Base-by-base conservation (phyloP, 2,329 filamentous ascomycete genomes). In the Emergomyces africanus region DNA sequence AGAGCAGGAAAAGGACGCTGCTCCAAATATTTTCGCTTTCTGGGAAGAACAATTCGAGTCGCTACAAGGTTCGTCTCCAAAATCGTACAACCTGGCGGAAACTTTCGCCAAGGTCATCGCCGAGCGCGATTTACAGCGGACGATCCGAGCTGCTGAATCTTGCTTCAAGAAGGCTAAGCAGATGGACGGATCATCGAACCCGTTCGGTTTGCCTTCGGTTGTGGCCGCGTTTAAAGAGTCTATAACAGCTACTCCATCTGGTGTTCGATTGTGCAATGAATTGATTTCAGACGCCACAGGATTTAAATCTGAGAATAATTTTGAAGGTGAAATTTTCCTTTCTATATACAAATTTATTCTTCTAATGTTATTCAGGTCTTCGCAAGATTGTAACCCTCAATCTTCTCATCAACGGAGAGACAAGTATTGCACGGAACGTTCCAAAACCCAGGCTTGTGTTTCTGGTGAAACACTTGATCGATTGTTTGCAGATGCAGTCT, bases 381-480 rank as follows among this genome's bases (percentile, higher is more conserved):
- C 74, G 71, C 58, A 75, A 79, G 57, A 68, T 85, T 2, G 71
- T 79, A 3, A 64, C 82, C 12, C 73, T 85, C 20, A 85, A 85
- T 64, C 70, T 77, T 33, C 71, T 85, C 3, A 64, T 84, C 9
- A 68, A 75, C 28, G 75, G 72, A 2, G 77, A 81, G 60, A 75
- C 78, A 41, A 72, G 74, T 8, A 74, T 80, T 23, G 69, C 76
- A 70, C 28, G 77, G 25, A 64, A 59, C 12, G 58, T 83, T 59
- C 75, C 75, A 25, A 74, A 72, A 58, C 83, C 91, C 66, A 82
- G 90, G 28, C 73, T 94, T 2, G 83, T 96, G 0, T 94, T 96
- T 73, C 84, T 92, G 9, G 83, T 92, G 48, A 89, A 88, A 68
- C 86, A 91, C 63, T 79, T 96, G 8, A 81, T 88, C 0, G 81